phyloP scores from a whole-genome alignment of 352 stramenopile genomes.

The Phytophthora citrophthora region DNA sequence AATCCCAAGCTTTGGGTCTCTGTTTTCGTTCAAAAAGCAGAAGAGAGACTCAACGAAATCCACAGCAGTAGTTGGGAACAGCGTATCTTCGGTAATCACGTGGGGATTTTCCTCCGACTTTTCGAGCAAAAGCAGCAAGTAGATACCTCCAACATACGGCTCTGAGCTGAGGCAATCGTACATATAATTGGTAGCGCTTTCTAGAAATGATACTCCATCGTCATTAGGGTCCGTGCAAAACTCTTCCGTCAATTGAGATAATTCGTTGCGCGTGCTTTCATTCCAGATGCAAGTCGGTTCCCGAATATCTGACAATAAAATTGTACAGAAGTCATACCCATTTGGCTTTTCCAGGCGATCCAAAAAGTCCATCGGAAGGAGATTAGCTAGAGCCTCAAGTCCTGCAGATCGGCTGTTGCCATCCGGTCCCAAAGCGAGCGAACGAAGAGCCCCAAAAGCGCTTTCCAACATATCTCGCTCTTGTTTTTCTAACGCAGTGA shows the following conservation, averaged over 20 bases:
- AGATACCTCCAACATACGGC: slow-evolving; percentile 74
- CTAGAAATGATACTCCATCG: slow-evolving; percentile 70
- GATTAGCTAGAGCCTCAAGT: slow-evolving; percentile 66
- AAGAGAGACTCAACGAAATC: slow-evolving; percentile 75
- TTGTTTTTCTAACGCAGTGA: slow-evolving; percentile 57
- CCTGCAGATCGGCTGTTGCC: slow-evolving; percentile 58
- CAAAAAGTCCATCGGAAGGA: slow-evolving; percentile 78
- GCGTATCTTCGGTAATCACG: slow-evolving; percentile 53
- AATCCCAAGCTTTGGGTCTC: slow-evolving; percentile 70
- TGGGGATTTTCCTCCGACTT: slow-evolving; percentile 60
- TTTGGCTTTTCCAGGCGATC: slow-evolving; percentile 73
- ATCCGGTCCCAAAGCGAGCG: slow-evolving; percentile 62
- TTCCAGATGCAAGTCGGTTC: slow-evolving; percentile 86
- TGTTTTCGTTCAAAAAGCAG: slow-evolving; percentile 82
- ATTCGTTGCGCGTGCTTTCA: slow-evolving; percentile 56
- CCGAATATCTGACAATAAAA: slow-evolving; percentile 74
- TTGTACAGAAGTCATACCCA: slow-evolving; percentile 76
- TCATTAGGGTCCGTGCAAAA: slow-evolving; percentile 63
- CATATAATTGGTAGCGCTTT: slow-evolving; percentile 77
- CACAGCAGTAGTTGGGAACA: slow-evolving; percentile 60
- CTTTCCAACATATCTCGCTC: slow-evolving; percentile 78
- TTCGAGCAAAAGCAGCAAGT: slow-evolving; percentile 70
- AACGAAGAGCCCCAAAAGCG: slow-evolving; percentile 70
- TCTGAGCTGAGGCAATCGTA: slow-evolving; percentile 82
- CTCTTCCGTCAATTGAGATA: slow-evolving; percentile 79